phyloP scores from a whole-genome alignment of 768 basidiomycete genomes.

The Daedaleopsis nitida region DNA sequence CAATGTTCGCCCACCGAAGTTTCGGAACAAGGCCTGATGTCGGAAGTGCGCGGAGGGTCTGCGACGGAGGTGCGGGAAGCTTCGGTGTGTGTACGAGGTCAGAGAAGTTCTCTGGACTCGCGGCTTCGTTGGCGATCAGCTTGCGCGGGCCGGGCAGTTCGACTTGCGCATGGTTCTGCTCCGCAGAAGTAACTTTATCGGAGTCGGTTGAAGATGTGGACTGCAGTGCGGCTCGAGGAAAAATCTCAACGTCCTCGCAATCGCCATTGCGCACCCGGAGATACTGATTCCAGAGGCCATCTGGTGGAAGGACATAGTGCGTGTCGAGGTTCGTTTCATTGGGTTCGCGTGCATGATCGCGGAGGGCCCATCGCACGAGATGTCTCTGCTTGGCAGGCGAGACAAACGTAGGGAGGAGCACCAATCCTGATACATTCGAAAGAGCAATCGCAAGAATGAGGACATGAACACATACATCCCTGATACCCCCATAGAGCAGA shows the following conservation, averaged over 20 bases:
- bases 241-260: conserved; percentile 36
- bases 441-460: background rate
- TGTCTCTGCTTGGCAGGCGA: conserved; percentile 61
- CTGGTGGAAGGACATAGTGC: conserved; percentile 75
- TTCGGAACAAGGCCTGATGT: conserved; percentile 67
- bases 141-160: conserved; percentile 56
- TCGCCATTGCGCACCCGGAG: conserved; percentile 39
- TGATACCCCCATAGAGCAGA: conserved; percentile 5
- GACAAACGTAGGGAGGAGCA: conserved; percentile 79
- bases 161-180: background rate
- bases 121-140: conserved; percentile 74
- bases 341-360: conserved; percentile 71
- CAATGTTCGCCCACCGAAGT: conserved; percentile 94
- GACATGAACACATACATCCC: conserved; percentile 22
- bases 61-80: conserved; percentile 65
- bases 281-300: conserved; percentile 78
- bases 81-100: conserved; percentile 58
- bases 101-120: conserved; percentile 55
- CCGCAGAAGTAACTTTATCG: background rate
- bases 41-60: conserved; percentile 49
- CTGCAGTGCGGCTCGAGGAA: conserved; percentile 45
- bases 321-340: conserved; percentile 91
- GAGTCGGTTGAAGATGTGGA: conserved; percentile 1
- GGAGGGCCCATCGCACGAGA: conserved; percentile 73
- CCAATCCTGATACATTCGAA: conserved; percentile 59